Evolutionary conservation across 1,284 basidiomycete genomes (phyloP).

Genomic region (Melampsora larici-populina): DNA sequence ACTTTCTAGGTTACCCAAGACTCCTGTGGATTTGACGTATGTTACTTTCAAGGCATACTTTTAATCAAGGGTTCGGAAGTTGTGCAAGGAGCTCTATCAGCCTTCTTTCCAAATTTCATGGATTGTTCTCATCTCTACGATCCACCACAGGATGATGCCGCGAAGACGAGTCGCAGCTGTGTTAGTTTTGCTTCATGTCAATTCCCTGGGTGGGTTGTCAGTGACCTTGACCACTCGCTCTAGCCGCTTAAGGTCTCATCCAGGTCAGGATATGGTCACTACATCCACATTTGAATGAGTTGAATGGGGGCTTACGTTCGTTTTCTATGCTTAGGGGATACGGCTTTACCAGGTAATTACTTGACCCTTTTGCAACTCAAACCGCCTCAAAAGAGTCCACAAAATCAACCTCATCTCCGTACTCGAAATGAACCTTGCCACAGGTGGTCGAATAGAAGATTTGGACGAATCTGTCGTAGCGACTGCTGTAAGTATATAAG

Average conservation of each 20-base stretch:
- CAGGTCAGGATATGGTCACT: conserved; percentile 3
- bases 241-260: conserved; percentile 15
- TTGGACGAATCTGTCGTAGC: conserved; percentile 9
- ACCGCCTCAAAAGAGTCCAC: too few species aligned
- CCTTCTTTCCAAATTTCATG: neutral
- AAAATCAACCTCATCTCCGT: too few species aligned
- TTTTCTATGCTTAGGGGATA: conserved; percentile 9
- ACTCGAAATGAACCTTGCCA: neutral
- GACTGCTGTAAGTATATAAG: conserved; percentile 19
- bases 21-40: conserved; percentile 16
- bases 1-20: conserved; percentile 11
- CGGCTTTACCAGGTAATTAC: conserved; percentile 28
- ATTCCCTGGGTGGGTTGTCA: neutral
- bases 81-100: neutral
- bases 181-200: conserved; percentile 25
- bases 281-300: too few species aligned
- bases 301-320: neutral
- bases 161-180: conserved; percentile 20
- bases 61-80: neutral
- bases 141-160: conserved; percentile 5
- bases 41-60: neutral
- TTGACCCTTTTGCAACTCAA: neutral
- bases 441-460: conserved; percentile 23
- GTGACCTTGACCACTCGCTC: conserved; percentile 38
- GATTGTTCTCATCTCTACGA: neutral